phyloP scores from a whole-genome alignment of 768 basidiomycete genomes.

The Wakefieldia striispora region DNA sequence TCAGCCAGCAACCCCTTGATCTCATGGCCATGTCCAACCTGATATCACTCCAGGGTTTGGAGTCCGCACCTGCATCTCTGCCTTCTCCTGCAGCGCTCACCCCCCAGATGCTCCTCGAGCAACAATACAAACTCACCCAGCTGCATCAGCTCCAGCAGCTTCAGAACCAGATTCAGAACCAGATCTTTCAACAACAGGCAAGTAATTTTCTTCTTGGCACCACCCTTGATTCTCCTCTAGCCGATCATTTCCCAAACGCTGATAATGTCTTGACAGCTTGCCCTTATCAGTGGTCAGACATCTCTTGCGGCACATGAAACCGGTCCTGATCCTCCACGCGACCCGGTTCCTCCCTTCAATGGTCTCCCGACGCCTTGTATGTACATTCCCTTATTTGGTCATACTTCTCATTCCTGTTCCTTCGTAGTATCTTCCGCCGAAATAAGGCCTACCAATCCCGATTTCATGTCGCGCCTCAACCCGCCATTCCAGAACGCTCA shows the following conservation, averaged over 20 bases:
- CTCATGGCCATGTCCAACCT: constrained; percentile 44
- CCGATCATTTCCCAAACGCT: constrained; percentile 10
- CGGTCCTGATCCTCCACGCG: constrained; percentile 34
- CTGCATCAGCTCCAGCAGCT: constrained; percentile 75
- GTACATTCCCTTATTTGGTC: constrained; percentile 22
- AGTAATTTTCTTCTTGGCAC: constrained; percentile 19
- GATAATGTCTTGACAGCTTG: constrained; percentile 46
- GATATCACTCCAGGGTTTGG: constrained; percentile 49
- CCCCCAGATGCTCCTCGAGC: constrained; percentile 60
- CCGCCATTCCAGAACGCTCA: constrained; percentile 40
- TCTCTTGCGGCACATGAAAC: constrained; percentile 36
- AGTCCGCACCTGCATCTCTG: constrained; percentile 14
- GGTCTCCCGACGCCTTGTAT: constrained; percentile 70
- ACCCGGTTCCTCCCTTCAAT: constrained; percentile 37
- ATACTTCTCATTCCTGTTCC: constrained; percentile 12
- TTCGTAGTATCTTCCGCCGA: constrained; percentile 59
- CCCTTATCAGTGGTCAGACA: constrained; percentile 55
- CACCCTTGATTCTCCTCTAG: constrained; percentile 3
- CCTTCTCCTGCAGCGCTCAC: constrained; percentile 28
- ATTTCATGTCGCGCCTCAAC: constrained; percentile 63
- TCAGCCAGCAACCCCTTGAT: constrained; percentile 43
- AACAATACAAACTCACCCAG: constrained; percentile 76
- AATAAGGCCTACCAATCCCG: constrained; percentile 56
- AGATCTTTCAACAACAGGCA: constrained; percentile 90
- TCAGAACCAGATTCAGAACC: constrained; percentile 82